Evolutionary conservation across 306 rosid genomes (phyloP).

Genomic region (Casuarina glauca): DNA sequence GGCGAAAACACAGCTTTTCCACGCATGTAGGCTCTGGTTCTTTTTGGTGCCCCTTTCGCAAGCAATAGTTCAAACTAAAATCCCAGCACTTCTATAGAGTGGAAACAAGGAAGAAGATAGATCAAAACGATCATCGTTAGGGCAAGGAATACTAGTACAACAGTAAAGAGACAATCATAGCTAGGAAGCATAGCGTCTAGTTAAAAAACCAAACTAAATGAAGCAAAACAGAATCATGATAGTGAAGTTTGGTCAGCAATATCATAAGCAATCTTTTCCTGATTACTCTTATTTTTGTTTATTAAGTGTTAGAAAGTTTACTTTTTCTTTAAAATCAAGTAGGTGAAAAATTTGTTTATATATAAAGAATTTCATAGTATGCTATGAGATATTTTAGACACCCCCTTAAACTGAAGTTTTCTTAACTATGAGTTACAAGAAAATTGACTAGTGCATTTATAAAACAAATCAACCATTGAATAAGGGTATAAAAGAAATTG

Average conservation of each 20-base stretch:
- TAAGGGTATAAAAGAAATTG: no score
- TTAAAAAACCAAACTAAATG: not conserved
- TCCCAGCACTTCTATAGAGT: not conserved
- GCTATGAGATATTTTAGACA: no score
- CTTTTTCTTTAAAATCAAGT: no score
- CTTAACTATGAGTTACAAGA: no score
- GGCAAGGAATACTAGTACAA: not conserved
- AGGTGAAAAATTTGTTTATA: no score
- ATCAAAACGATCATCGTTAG: not conserved
- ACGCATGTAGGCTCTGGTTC: constrained; percentile 34
- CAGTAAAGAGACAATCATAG: not conserved
- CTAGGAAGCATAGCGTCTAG: not conserved
- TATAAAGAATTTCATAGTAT: no score
- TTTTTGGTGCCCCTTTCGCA: not conserved
- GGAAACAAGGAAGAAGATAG: not conserved
- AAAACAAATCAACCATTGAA: no score
- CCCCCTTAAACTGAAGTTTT: no score
- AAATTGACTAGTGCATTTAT: no score
- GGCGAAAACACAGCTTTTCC: constrained; percentile 29
- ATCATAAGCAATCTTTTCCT: not conserved
- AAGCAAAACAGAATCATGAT: not conserved
- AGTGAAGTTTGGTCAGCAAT: not conserved
- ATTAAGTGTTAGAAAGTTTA: no score
- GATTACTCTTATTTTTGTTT: no score
- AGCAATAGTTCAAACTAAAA: constrained; percentile 8